Conservation (phyloP, 805 yeast species). For the Komagataella pseudopastoris region DNA sequence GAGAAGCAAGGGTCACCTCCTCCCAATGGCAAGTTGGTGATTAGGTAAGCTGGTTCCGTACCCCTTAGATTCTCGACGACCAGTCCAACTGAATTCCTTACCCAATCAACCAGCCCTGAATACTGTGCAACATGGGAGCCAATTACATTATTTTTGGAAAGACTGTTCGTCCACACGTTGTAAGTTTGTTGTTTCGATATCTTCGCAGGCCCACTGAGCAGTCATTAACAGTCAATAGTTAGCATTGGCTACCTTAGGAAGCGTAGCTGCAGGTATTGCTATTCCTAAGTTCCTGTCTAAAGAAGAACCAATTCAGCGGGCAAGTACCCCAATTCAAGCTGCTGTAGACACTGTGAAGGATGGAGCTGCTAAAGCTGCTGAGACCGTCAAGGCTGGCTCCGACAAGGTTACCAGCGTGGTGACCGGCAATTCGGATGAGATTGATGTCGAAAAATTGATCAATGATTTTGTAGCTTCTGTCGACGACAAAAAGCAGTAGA, state of each 20-base stretch:
- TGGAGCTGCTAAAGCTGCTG: neutral
- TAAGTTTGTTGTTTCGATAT: slow-evolving; percentile 15
- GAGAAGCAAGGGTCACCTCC: slow-evolving; percentile 17
- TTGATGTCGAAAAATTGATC: slow-evolving; percentile 1
- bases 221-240: slow-evolving; percentile 22
- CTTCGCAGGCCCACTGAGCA: neutral
- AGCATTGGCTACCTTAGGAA: slow-evolving; percentile 67
- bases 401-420: neutral
- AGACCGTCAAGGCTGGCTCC: neutral
- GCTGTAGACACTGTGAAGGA: neutral
- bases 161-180: slow-evolving; percentile 69
- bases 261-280: slow-evolving; percentile 44
- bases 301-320: neutral
- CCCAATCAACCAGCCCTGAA: neutral
- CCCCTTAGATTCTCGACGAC: neutral
- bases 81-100: neutral
- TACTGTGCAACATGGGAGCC: slow-evolving; percentile 46
- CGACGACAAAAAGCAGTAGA: neutral
- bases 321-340: neutral
- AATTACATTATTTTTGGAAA: slow-evolving; percentile 79
- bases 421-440: neutral
- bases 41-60: neutral
- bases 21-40: neutral
- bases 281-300: slow-evolving; percentile 23
- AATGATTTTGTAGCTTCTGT: neutral